These are phyloP conservation scores for Penstemon barbatus DNA, from an alignment of 257 asterid species.

Conservation along the genomic window DNA sequence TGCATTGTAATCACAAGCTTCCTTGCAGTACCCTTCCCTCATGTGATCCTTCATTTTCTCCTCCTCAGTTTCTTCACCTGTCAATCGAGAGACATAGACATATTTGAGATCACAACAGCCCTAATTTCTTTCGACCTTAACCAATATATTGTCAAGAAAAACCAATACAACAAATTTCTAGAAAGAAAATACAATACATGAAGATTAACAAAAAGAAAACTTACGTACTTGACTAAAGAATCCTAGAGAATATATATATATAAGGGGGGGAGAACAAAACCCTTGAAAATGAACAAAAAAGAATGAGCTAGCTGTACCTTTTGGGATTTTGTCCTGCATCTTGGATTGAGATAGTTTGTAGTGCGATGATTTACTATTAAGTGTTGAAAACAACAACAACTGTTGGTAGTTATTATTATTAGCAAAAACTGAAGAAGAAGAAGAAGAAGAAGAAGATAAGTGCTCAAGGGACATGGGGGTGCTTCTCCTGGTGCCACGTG, in stretches of 20 bases:
- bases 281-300: not conserved
- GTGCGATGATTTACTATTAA: not conserved
- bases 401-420: no score
- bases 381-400: no score
- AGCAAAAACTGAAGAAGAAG: no score
- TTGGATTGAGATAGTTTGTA: constrained; percentile 13
- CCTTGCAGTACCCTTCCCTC: constrained; percentile 42
- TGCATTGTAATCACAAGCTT: constrained; percentile 35
- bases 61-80: constrained; percentile 36
- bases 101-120: not conserved
- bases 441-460: not conserved
- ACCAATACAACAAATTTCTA: not conserved
- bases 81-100: not conserved
- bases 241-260: not conserved
- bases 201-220: not conserved
- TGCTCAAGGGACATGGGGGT: constrained; percentile 8
- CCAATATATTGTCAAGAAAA: not conserved
- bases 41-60: constrained; percentile 34
- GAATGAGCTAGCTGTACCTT: constrained; percentile 32
- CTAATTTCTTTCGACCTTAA: no score
- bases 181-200: not conserved
- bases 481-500: constrained; percentile 43
- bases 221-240: not conserved
- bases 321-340: constrained; percentile 41
- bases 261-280: not conserved